A percentile compares a stretch with the other conserved stretches of the same genome.
Conservation (phyloP, 2,329 filamentous ascomycete genomes). For the Aschersonia sp. region DNA sequence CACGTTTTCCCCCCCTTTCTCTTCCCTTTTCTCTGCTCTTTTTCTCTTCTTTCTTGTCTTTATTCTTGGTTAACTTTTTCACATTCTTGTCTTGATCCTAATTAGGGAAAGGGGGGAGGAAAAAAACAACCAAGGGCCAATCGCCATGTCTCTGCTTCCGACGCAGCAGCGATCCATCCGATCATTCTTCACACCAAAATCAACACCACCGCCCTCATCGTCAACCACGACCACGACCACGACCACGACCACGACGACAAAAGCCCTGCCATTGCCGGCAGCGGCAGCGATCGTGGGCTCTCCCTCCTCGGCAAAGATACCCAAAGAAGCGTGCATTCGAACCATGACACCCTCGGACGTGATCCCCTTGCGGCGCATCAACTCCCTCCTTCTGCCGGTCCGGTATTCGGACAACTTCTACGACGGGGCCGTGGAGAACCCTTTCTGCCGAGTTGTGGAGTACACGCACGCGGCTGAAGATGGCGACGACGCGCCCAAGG, state of each 20-base stretch:
- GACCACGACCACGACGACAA: constrained; percentile 9
- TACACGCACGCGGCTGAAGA: constrained; percentile 30
- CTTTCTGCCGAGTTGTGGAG: constrained; percentile 45
- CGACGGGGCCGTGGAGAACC: constrained; percentile 32
- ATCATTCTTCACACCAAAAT: constrained; percentile 39
- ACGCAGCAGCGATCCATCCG: constrained; percentile 39
- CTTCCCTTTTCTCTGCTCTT: no score
- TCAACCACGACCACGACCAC: constrained; percentile 9
- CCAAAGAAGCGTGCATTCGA: constrained; percentile 36
- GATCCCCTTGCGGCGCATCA: constrained; percentile 46
- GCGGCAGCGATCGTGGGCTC: neutral
- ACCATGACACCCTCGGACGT: constrained; percentile 35
- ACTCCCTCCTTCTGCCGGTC: constrained; percentile 48
- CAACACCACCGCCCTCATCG: constrained; percentile 14
- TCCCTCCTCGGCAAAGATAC: constrained; percentile 11
- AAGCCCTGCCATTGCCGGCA: constrained; percentile 7
- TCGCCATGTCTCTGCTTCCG: neutral
- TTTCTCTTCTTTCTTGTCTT: no score
- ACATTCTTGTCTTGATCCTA: no score
- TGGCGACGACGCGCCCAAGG: constrained; percentile 8
- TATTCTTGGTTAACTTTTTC: no score
- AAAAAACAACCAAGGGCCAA: no score
- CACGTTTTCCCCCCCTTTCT: no score
- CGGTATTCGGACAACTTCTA: constrained; percentile 52
- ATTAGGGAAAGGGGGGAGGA: no score